Percentiles rank a stretch among this genome's conserved stretches.
These are phyloP conservation scores for Podospora fimiseda DNA, from an alignment of 495 filamentous ascomycete genomes.

Conservation along the genomic window DNA sequence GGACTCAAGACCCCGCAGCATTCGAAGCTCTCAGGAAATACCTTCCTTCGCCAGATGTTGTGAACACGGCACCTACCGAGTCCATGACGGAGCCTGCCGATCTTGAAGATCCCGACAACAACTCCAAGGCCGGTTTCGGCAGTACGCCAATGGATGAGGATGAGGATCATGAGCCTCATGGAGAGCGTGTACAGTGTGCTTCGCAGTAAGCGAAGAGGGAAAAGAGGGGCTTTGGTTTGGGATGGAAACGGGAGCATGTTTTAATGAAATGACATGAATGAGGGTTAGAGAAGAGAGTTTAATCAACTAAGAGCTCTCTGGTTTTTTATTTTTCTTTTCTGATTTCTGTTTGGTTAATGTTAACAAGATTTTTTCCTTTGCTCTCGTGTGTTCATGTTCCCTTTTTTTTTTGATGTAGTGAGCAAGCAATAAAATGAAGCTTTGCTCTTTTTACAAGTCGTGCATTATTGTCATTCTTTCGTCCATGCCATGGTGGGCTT, in stretches of 20 bases:
- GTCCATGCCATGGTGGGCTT: too few relatives aligned
- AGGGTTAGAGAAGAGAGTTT: not conserved
- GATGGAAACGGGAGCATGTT: conserved; percentile 6
- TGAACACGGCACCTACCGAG: conserved; percentile 61
- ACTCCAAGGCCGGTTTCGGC: conserved; percentile 66
- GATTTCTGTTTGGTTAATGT: too few relatives aligned
- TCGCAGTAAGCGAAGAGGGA: conserved; percentile 64
- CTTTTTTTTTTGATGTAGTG: too few relatives aligned
- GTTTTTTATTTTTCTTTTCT: too few relatives aligned
- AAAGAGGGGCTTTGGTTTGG: conserved; percentile 8
- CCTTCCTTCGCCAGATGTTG: conserved; percentile 62
- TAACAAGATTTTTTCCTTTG: too few relatives aligned
- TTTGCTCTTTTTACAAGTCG: too few relatives aligned
- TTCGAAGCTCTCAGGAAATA: conserved; percentile 70
- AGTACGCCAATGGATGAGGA: conserved; percentile 63
- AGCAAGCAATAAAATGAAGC: too few relatives aligned
- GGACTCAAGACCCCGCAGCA: conserved; percentile 47
- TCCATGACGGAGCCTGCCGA: conserved; percentile 80
- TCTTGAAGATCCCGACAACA: conserved; percentile 76
- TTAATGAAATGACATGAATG: conserved; percentile 15
- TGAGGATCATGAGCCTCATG: conserved; percentile 66
- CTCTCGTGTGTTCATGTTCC: too few relatives aligned
- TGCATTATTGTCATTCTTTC: too few relatives aligned
- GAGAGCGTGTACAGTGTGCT: conserved; percentile 94
- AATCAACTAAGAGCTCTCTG: too few relatives aligned